Base-by-base conservation (phyloP, 1,139 yeast genomes). In the Taiozyma sp. region DNA sequence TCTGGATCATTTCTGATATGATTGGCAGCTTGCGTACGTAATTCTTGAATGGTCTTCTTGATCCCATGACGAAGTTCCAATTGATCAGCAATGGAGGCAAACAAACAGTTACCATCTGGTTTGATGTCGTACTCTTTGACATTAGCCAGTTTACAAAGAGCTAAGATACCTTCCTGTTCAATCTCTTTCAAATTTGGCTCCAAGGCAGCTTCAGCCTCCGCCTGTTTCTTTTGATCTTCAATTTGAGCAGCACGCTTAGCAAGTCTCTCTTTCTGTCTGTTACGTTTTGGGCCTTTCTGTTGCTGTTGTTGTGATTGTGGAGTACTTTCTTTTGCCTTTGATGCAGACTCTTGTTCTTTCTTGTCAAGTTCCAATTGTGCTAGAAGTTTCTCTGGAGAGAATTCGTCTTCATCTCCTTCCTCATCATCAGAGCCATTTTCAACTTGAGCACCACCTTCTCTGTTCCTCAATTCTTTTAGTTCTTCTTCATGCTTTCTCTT, bases 21-120 rank as follows among this genome's bases (percentile, higher is more conserved):
- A 3, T 74, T 68, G 0, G 89, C 91, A 3, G 97, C 88, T 48
- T 69, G 61, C 1, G 72, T 61, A 53, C 99, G 76, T 53, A 93
- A 72, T 32, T 80, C 79, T 48, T 74, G 72, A 8, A 85, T 49
- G 8, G 76, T 56, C 42, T 63, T 67, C 0, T 66, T 66, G 13
- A 72, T 61, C 2, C 62, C 68, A 37, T 79, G 87, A 44, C 95
- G 77, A 4, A 62, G 53, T 42, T 65, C 59, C 51, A 93, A 68
- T 64, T 93, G 98, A 63, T 93, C 97, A 40, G 82, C 75, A 24
- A 93, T 77, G 0, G 97, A 85, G 3, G 91, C 88, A 71, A 89
- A 93, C 44, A 93, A 71, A 72, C 99, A 93, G 67, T 93, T 95
- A 0, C 99, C 99, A 67, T 93, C 98, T 0, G 98, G 96, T 53